Evolutionary conservation across 2,329 filamentous ascomycete species (phyloP).

Genomic region (Aspergillus aculeatinus): DNA sequence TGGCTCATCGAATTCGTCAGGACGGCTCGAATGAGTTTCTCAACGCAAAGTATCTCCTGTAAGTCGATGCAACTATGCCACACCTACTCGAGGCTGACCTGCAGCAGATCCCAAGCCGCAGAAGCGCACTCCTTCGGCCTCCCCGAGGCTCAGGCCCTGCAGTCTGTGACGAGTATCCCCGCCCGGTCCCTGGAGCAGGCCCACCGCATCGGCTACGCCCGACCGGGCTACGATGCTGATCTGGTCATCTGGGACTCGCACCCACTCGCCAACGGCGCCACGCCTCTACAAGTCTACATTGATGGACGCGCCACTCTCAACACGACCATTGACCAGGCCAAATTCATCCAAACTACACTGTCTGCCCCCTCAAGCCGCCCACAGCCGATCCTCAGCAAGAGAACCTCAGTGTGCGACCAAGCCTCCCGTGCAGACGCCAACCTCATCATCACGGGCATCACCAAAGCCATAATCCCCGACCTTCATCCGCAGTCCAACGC

Average conservation of each 20-base stretch:
- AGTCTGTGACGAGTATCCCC: background rate
- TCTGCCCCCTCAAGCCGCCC: background rate
- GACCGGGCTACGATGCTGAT: background rate
- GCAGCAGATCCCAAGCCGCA: background rate
- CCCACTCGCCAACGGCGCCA: background rate
- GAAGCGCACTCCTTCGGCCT: conserved; percentile 1
- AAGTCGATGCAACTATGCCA: too few species aligned
- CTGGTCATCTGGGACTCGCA: background rate
- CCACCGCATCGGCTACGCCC: background rate
- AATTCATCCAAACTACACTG: background rate
- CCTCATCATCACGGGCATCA: background rate
- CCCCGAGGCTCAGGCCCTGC: background rate
- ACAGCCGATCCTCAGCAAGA: background rate
- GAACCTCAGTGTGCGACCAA: background rate
- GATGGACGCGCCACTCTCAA: background rate
- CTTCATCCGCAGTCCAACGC: background rate
- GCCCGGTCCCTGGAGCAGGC: background rate
- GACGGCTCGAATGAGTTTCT: background rate
- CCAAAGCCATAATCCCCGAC: background rate
- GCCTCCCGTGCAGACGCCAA: background rate
- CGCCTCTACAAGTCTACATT: background rate
- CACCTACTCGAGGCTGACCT: background rate
- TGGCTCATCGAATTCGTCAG: background rate
- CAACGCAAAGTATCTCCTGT: conserved; percentile 4
- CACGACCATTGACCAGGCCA: background rate